These are phyloP conservation scores for Seiridium cupressi DNA, from an alignment of 2,329 filamentous ascomycete genomes.

Conservation along the genomic window DNA sequence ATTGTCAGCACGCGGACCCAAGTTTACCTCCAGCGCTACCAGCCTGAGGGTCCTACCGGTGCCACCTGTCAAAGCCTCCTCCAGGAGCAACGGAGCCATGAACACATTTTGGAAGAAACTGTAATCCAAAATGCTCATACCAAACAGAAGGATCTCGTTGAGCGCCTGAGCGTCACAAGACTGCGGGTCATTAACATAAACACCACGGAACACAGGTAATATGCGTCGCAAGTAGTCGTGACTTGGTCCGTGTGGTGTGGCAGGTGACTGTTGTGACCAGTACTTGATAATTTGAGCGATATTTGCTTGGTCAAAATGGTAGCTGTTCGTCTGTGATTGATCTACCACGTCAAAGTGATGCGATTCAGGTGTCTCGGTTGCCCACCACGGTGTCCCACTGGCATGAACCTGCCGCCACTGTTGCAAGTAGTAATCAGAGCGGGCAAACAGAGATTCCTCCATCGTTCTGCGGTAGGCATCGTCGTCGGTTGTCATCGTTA, in stretches of 20 bases:
- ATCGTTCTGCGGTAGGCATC: neutral
- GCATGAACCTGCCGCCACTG: neutral
- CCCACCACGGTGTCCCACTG: neutral
- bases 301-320: neutral
- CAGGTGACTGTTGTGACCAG: neutral
- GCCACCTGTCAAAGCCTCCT: too few species aligned
- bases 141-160: too few species aligned
- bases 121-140: too few species aligned
- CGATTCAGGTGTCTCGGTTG: neutral
- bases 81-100: too few species aligned
- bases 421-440: neutral
- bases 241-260: neutral
- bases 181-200: too few species aligned
- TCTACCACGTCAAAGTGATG: neutral
- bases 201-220: too few species aligned
- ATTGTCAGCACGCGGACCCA: too few species aligned
- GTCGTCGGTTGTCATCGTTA: too few species aligned
- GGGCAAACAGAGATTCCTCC: neutral
- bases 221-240: neutral
- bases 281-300: neutral
- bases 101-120: too few species aligned
- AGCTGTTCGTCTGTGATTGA: neutral
- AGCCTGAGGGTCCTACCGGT: too few species aligned
- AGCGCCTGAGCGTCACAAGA: too few species aligned
- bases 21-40: too few species aligned